A percentile compares a stretch with the other conserved stretches of the same genome.
These are phyloP conservation scores for Chimonanthus praecox DNA, from an alignment of 164 flowering plant species.

Conservation along the genomic window DNA sequence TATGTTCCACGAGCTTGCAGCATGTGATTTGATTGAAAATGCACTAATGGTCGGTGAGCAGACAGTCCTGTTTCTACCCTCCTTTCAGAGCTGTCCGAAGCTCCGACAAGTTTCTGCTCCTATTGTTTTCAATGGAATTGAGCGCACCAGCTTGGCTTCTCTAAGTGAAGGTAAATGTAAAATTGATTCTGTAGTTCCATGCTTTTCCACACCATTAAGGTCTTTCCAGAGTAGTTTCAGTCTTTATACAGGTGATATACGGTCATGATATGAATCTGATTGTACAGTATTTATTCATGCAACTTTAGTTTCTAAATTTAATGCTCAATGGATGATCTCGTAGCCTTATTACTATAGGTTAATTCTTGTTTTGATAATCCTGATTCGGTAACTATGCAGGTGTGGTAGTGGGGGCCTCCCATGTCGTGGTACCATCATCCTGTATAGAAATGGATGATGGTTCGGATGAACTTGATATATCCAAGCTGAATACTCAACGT, in stretches of 20 bases:
- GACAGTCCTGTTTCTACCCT: slow-evolving; percentile 53
- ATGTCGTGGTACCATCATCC: slow-evolving; percentile 53
- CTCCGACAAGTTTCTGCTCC: slow-evolving; percentile 38
- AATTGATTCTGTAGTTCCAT: not conserved
- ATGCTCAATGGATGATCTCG: not conserved
- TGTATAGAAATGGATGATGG: slow-evolving; percentile 39
- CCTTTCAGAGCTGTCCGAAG: slow-evolving; percentile 38
- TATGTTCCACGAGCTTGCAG: slow-evolving; percentile 38
- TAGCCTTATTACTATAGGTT: not conserved
- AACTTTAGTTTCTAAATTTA: not conserved
- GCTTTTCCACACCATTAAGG: not conserved
- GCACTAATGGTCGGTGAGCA: slow-evolving; percentile 61
- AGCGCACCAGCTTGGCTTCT: slow-evolving; percentile 61
- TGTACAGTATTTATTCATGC: not conserved
- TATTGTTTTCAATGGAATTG: slow-evolving; percentile 51
- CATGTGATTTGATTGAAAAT: slow-evolving; percentile 42
- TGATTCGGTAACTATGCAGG: slow-evolving; percentile 34
- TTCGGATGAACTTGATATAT: slow-evolving; percentile 37
- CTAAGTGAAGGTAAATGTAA: slow-evolving; percentile 63
- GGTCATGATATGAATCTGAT: not conserved
- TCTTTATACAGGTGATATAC: not conserved
- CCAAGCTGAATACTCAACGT: slow-evolving; percentile 55
- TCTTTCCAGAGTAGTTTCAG: not conserved
- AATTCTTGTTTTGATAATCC: not conserved
- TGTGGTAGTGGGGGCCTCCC: slow-evolving; percentile 49